phyloP scores from a whole-genome alignment of 2,329 filamentous ascomycete species.

The Talaromyces sp. region DNA sequence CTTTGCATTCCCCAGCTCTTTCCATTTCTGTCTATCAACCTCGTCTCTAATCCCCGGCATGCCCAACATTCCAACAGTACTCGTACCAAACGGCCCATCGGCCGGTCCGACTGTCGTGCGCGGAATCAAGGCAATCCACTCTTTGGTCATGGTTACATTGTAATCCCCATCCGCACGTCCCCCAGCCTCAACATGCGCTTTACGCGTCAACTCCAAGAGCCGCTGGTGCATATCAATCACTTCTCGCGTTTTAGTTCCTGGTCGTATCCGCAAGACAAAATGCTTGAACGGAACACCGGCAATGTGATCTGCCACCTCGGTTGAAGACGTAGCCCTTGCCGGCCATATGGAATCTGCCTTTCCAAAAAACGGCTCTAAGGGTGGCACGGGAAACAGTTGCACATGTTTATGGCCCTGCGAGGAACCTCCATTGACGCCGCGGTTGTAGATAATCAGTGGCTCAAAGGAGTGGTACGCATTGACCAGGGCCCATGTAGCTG shows the following conservation, averaged over 20 bases:
- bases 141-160: constrained; percentile 21
- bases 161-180: constrained; percentile 15
- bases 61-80: constrained; percentile 21
- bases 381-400: constrained; percentile 34
- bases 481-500: constrained; percentile 33
- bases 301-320: constrained; percentile 14
- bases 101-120: constrained; percentile 12
- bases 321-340: constrained; percentile 14
- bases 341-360: constrained; percentile 15
- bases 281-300: constrained; percentile 19
- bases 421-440: constrained; percentile 38
- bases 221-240: constrained; percentile 14
- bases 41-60: constrained; percentile 17
- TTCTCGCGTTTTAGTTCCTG: constrained; percentile 2
- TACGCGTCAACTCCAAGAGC: constrained; percentile 16
- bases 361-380: constrained; percentile 12
- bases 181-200: constrained; percentile 12
- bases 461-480: constrained; percentile 15
- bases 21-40: constrained; percentile 16
- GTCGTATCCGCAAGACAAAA: constrained; percentile 20
- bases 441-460: constrained; percentile 41
- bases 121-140: constrained; percentile 21
- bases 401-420: constrained; percentile 43
- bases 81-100: constrained; percentile 14
- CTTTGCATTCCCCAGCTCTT: constrained; percentile 12